These are phyloP conservation scores for Fomes fomentarius DNA, from an alignment of 1,284 basidiomycete species.

Conservation along the genomic window DNA sequence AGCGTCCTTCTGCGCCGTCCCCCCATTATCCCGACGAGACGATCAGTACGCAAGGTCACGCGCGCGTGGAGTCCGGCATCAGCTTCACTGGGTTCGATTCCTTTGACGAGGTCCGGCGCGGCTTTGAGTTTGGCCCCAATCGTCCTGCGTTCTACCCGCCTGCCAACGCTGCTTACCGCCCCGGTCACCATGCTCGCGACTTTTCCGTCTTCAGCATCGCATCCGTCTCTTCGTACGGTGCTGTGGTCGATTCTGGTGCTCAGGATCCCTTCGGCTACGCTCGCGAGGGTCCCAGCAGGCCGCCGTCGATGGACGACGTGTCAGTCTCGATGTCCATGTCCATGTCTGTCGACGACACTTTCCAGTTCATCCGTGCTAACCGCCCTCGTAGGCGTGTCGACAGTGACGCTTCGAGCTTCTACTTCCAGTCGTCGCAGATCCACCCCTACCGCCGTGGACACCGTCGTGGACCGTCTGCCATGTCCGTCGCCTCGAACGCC, in stretches of 20 bases:
- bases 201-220: constrained; percentile 78
- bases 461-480: constrained; percentile 48
- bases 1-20: constrained; percentile 28
- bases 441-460: constrained; percentile 42
- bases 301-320: constrained; percentile 53
- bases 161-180: constrained; percentile 36
- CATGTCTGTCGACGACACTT: constrained; percentile 70
- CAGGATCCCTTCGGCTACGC: constrained; percentile 76
- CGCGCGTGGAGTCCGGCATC: constrained; percentile 52
- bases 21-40: constrained; percentile 25
- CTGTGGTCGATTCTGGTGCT: constrained; percentile 62
- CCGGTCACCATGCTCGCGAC: constrained; percentile 47
- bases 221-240: constrained; percentile 82
- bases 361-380: constrained; percentile 58
- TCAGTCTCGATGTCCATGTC: constrained; percentile 61
- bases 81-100: constrained; percentile 75
- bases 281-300: constrained; percentile 46
- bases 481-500: constrained; percentile 52
- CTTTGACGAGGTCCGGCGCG: constrained; percentile 72
- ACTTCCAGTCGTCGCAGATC: constrained; percentile 47
- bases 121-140: constrained; percentile 69
- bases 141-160: constrained; percentile 70
- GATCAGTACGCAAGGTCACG: constrained; percentile 35
- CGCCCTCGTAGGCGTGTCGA: constrained; percentile 61
- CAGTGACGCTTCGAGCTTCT: constrained; percentile 77